Evolutionary conservation across 805 yeast species (phyloP), one percentile per base, ranked within the genome.

Genomic region (Kluyveromyces starmeri): DNA sequence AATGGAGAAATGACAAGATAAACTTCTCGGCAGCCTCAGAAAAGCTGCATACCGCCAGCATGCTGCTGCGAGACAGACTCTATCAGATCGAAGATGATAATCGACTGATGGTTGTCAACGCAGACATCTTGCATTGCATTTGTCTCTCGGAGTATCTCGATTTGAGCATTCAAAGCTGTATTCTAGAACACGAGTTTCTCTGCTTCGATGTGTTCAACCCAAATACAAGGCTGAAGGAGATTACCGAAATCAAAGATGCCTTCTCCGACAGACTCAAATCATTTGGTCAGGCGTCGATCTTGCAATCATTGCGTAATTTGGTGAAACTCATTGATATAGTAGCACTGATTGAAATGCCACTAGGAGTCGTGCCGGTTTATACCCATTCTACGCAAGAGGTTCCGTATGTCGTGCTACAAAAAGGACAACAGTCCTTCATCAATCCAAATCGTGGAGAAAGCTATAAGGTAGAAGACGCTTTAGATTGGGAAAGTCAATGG

Each of bases 51-150:
- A 13, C 5, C 18, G 13, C 24, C 28, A 21, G 24, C 15, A 7
- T 15, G 13, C 17, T 14, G 9, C 11, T 32, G 8, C 18, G 24
- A 8, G 11, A 13, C 7, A 21, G 13, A 15, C 21, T 32, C n/a
- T 32, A 32, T 15, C 14, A 20, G n/a, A 8, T 32, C n/a, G 16
- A 32, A 16, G 35, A 23, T 14, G 20, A 32, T 7, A 24, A 23
- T 10, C 10, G 21, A 7, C 13, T 32, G n/a, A 5, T 32, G 19
- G 13, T 32, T 10, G 13, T 32, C 15, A 13, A 32, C 18, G 22
- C 17, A 8, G 24, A 23, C 12, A 21, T 21, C n/a, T 7, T 32
- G 18, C 13, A 26, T 19, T 13, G 19, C 17, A 10, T 26, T 7
- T 17, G 22, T 13, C 7, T 16, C n/a, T 16, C 22, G 5, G 9